phyloP scores from a whole-genome alignment of 345 rosid species.

The Corchorus olitorius region DNA sequence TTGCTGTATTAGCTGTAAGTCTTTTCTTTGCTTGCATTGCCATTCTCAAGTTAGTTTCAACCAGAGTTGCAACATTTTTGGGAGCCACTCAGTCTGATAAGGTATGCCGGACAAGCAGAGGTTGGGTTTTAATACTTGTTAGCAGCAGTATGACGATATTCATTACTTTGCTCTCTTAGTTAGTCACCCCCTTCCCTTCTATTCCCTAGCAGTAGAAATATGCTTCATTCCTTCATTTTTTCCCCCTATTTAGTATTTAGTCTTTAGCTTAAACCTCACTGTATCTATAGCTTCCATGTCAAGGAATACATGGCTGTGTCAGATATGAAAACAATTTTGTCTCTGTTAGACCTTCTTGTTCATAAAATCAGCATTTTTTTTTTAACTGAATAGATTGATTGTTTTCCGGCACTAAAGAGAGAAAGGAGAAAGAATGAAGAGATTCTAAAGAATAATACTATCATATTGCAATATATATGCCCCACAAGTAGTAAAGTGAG shows the following conservation, averaged over 20 bases:
- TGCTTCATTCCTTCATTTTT: not conserved
- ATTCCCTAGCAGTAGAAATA: not conserved
- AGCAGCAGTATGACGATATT: slow-evolving; percentile 83
- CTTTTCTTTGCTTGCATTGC: slow-evolving; percentile 66
- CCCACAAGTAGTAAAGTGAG: too few species aligned
- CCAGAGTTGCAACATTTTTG: slow-evolving; percentile 33
- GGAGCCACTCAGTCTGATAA: slow-evolving; percentile 38
- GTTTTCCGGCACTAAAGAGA: not conserved
- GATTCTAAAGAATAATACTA: not conserved
- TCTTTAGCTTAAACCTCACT: slow-evolving; percentile 11
- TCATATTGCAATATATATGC: too few species aligned
- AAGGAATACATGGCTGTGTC: slow-evolving; percentile 1
- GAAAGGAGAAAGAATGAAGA: too few species aligned
- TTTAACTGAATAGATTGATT: not conserved
- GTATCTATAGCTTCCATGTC: slow-evolving; percentile 16
- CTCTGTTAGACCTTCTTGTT: not conserved
- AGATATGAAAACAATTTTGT: not conserved
- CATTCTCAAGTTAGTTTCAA: slow-evolving; percentile 57
- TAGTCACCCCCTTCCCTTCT: slow-evolving; percentile 18
- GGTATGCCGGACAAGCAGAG: slow-evolving; percentile 46
- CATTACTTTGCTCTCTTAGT: slow-evolving; percentile 64
- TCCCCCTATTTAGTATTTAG: not conserved
- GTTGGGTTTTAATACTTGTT: slow-evolving; percentile 76
- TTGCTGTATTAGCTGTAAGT: slow-evolving; percentile 59
- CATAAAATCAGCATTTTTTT: not conserved